Percentiles rank a stretch among this genome's conserved stretches.
These are phyloP conservation scores for Curvularia spicifera DNA, from an alignment of 2,329 filamentous ascomycete genomes.

Conservation along the genomic window DNA sequence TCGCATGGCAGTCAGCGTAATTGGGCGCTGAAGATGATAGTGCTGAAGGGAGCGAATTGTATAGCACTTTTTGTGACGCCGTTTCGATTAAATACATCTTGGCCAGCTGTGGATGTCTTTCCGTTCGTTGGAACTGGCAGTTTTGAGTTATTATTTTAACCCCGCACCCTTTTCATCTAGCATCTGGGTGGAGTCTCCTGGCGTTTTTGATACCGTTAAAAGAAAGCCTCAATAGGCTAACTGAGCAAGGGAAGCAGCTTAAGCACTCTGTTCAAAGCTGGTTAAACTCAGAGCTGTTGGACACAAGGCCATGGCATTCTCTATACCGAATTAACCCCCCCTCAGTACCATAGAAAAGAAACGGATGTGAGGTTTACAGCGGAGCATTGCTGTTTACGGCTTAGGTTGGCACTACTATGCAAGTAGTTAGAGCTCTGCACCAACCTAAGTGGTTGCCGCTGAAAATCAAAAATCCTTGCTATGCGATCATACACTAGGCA, in stretches of 20 bases:
- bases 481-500: not conserved
- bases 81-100: not conserved
- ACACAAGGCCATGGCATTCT: not conserved
- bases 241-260: too few relatives aligned
- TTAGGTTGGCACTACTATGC: not conserved
- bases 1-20: not conserved
- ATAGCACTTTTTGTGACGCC: not conserved
- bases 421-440: not conserved
- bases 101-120: not conserved
- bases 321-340: not conserved
- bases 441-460: not conserved
- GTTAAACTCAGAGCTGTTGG: not conserved
- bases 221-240: too few relatives aligned
- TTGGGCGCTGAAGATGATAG: not conserved
- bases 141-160: not conserved
- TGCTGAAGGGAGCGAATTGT: not conserved
- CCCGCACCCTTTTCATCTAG: not conserved
- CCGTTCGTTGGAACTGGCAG: not conserved
- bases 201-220: too few relatives aligned
- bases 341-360: not conserved
- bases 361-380: not conserved
- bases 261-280: not conserved
- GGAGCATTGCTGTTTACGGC: constrained; percentile 2
- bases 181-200: too few relatives aligned
- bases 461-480: not conserved